Percentiles rank a stretch among this genome's conserved stretches.
Evolutionary conservation across 2,329 filamentous ascomycete species (phyloP).

Genomic region (Penicillium freii): DNA sequence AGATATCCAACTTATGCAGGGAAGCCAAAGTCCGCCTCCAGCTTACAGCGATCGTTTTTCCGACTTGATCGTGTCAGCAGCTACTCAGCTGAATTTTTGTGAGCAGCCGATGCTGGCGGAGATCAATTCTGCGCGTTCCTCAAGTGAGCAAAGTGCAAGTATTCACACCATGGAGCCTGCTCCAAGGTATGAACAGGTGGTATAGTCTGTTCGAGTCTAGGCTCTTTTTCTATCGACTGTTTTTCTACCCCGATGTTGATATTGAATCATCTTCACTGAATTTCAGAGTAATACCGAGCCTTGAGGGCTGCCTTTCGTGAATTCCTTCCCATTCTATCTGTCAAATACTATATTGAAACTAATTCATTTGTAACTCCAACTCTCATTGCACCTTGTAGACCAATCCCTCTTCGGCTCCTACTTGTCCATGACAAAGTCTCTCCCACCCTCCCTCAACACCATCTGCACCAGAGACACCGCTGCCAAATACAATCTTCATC

Average conservation of each 20-base stretch:
- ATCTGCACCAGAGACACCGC: constrained; percentile 9
- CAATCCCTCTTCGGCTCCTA: constrained; percentile 15
- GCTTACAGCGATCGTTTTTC: constrained; percentile 1
- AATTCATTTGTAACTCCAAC: neutral
- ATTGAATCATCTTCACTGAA: too few species aligned
- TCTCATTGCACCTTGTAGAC: constrained; percentile 17
- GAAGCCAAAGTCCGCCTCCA: neutral
- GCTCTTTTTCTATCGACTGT: too few species aligned
- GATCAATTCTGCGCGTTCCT: neutral
- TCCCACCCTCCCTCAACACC: constrained; percentile 22
- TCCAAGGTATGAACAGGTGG: neutral
- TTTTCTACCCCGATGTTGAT: neutral
- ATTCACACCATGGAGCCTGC: neutral
- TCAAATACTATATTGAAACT: neutral
- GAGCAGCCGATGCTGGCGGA: neutral
- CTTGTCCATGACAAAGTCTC: constrained; percentile 3
- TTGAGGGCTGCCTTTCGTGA: neutral
- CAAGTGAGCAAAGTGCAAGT: neutral
- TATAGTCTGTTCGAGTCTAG: neutral
- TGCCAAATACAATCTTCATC: constrained; percentile 14
- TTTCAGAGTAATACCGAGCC: neutral
- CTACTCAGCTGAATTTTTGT: neutral
- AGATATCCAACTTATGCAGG: neutral
- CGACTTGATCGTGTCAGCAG: neutral
- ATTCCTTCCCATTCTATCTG: neutral